Base-by-base conservation (phyloP, 805 yeast genomes). In the Myxozyma melibiosi region DNA sequence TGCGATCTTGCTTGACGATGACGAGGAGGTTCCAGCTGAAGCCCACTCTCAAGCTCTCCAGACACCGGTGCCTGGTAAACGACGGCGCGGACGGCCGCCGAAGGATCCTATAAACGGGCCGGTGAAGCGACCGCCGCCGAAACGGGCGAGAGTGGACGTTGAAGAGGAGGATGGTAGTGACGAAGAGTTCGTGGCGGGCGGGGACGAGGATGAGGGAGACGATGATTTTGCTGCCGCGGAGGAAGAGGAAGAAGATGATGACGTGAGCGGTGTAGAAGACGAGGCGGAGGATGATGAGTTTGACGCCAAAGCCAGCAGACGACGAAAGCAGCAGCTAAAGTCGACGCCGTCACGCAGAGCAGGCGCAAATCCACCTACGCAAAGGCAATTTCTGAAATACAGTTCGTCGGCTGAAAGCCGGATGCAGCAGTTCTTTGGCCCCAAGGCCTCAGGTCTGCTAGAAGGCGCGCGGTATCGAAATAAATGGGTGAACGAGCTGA, bases 401-500 rank as follows among this genome's bases (percentile, higher is more conserved):
- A 22, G 24, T 24, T 16, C 22, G 14, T 38, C 55, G 13, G 46
- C 41, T n/a, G 53, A 44, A 25, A 47, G 47, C 9, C 42, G 51
- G 39, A 46, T 57, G 40, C 20, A 13, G 13, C 27, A 42, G n/a
- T 38, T 39, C 18, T 60, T 31, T 31, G 64, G 64, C 4, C 24
- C 33, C 25, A 37, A 50, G 18, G 7, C 24, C 13, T 30, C 34
- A 16, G 35, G 25, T 4, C 24, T 58, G 13, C 13, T 40, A 18
- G 45, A 28, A 5, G 62, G 48, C 24, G 31, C 33, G 3, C 22
- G 33, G 16, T 47, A 31, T 20, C 44, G 64, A n/a, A 50, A 60
- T 31, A 45, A 25, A 40, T 60, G 64, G 64, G 56, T 58, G 16
- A 51, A 57, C 24, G 55, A 57, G 14, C 52, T 50, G 8, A 20